phyloP scores from a whole-genome alignment of 2,329 filamentous ascomycete species.

The Ambrosiella beaveri region DNA sequence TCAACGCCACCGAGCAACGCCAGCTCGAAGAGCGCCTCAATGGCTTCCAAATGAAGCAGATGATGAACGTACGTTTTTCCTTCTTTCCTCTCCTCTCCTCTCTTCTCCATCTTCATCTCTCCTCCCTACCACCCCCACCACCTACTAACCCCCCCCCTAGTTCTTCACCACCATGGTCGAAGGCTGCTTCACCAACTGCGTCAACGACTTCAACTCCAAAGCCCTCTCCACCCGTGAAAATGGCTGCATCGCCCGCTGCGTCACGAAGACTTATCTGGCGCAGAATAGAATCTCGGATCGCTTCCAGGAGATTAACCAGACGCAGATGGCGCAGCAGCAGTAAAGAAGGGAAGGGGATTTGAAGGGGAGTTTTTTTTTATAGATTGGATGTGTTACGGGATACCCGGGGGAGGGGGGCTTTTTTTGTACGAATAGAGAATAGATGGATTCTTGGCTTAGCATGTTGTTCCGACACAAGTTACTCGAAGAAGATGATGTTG shows the following conservation, averaged over 20 bases:
- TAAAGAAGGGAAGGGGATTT: conserved; percentile 13
- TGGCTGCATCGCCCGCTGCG: conserved; percentile 83
- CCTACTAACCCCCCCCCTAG: conserved; percentile 19
- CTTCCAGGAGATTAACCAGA: conserved; percentile 56
- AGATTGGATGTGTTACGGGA: background rate
- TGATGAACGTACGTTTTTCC: conserved; percentile 64
- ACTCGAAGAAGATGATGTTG: background rate
- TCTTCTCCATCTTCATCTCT: background rate
- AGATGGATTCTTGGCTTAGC: background rate
- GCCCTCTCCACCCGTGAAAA: conserved; percentile 75
- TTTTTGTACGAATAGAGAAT: background rate
- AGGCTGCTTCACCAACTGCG: conserved; percentile 89
- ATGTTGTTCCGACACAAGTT: too few relatives aligned
- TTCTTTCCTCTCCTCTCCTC: background rate
- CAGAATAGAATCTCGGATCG: conserved; percentile 80
- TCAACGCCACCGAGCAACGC: conserved; percentile 52
- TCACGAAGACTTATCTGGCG: conserved; percentile 88
- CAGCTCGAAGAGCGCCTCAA: conserved; percentile 91
- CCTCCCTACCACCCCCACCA: background rate
- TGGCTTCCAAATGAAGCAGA: conserved; percentile 97
- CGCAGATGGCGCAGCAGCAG: conserved; percentile 34
- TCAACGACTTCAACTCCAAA: conserved; percentile 98
- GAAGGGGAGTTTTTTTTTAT: background rate
- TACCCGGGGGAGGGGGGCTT: background rate
- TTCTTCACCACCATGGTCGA: conserved; percentile 54